Evolutionary conservation across 73 alveolate genomes (phyloP).

Genomic region (Paramecium pentaurelia): DNA sequence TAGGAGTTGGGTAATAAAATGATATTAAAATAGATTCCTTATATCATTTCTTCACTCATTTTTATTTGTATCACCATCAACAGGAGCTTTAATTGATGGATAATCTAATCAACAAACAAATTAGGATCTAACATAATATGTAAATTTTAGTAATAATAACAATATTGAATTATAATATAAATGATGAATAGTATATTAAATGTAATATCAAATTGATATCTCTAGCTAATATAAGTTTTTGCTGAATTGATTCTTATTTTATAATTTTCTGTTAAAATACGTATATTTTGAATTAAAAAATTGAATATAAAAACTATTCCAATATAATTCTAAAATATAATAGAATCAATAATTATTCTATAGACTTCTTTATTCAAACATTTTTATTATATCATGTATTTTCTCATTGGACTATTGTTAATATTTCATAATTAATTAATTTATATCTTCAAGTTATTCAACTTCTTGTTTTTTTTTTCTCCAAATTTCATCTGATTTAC

Average conservation of each 20-base stretch:
- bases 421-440: too few species aligned
- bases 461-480: too few species aligned
- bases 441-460: too few species aligned
- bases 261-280: not conserved
- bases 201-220: not conserved
- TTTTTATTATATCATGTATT: not conserved
- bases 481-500: not conserved
- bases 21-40: not conserved
- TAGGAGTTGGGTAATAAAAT: slow-evolving; percentile 12
- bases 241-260: not conserved
- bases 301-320: not conserved
- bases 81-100: not conserved
- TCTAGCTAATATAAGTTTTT: not conserved
- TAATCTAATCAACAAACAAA: not conserved
- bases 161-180: not conserved
- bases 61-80: not conserved
- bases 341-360: not conserved
- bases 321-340: not conserved
- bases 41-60: slow-evolving; percentile 29
- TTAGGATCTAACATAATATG: not conserved
- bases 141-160: not conserved
- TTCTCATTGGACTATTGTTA: not conserved
- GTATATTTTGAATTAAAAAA: not conserved
- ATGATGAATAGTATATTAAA: not conserved
- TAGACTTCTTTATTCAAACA: not conserved